Conservation (phyloP, 257 asterid genomes). For the Penstemon eatonii region DNA sequence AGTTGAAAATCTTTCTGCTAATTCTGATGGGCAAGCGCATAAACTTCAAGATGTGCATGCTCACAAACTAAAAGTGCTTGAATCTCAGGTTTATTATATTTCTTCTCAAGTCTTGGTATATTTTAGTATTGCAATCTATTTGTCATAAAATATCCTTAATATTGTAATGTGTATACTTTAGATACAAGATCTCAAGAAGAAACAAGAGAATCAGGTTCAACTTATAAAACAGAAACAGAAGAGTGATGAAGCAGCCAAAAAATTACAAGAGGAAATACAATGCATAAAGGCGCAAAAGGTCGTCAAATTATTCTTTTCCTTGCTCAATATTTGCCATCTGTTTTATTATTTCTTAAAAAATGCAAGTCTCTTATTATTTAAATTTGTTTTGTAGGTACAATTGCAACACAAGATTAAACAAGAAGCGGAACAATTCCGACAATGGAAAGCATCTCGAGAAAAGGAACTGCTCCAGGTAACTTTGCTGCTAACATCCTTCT, state of each 20-base stretch:
- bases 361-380: constrained; percentile 22
- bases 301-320: constrained; percentile 16
- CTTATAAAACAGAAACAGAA: constrained; percentile 93
- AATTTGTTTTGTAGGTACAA: constrained; percentile 62
- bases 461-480: constrained; percentile 90
- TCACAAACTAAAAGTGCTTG: constrained; percentile 81
- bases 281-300: constrained; percentile 97
- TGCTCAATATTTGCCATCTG: constrained; percentile 13
- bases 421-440: constrained; percentile 97
- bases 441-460: constrained; percentile 97
- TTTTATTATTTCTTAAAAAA: not conserved
- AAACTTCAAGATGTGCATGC: constrained; percentile 83
- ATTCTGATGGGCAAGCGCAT: constrained; percentile 85
- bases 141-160: constrained; percentile 1
- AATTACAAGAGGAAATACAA: constrained; percentile 92
- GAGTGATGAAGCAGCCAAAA: constrained; percentile 95
- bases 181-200: constrained; percentile 99
- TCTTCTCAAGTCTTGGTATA: not conserved
- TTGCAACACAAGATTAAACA: constrained; percentile 93
- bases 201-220: constrained; percentile 93
- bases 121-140: constrained; percentile 7
- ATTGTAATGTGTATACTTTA: constrained; percentile 30
- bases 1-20: constrained; percentile 92
- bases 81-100: constrained; percentile 66
- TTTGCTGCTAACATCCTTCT: constrained; percentile 16